Base-by-base conservation (phyloP, 1,284 basidiomycete species). In the Boletus hoseneyae region DNA sequence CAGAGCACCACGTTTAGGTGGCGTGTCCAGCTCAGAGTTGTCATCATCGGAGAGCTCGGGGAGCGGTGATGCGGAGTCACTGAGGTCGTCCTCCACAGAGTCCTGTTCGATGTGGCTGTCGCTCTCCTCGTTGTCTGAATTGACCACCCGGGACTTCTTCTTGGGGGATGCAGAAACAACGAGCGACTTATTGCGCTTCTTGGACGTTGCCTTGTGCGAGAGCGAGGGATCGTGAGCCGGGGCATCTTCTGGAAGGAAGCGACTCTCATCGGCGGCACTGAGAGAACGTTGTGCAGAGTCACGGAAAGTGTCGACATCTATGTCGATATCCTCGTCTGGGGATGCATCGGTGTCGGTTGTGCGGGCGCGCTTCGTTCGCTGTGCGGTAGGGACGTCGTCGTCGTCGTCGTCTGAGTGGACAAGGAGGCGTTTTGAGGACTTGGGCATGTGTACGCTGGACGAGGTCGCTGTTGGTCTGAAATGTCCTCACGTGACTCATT, bases 11-110 rank as follows among this genome's bases (percentile, higher is more conserved):
- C 64, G 62, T 61, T 60, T 58, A 42, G 55, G 57, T 29, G 57
- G 57, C 21, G 62, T 52, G 15, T 69, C 70, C 6, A 61, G 55
- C 5, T 67, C 69, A 44, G 68, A 55, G 40, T 73, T 68, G 30
- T 75, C 74, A 12, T 75, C 71, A 13, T 75, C 71, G 25, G 63
- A 61, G 23, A 53, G 47, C 16, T 61, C 55, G 18, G 47, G 44
- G 15, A 57, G 49, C 19, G 45, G 56, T 5, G 51, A 55, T 2
- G 30, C 36, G 8, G 38, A 27, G 16, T 63, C 62, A 30, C 45
- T 54, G 23, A 60, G 43, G 16, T 56, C 47, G 38, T 62, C 63
- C 15, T 61, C 58, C 4, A 45, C 50, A 7, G 53, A 43, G 23
- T 60, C 59, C 27, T 48, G 53, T 30, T 61, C 64, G 18, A 54